These are phyloP conservation scores for Serendipita sp. DNA, from an alignment of 768 basidiomycete species.

Conservation along the genomic window DNA sequence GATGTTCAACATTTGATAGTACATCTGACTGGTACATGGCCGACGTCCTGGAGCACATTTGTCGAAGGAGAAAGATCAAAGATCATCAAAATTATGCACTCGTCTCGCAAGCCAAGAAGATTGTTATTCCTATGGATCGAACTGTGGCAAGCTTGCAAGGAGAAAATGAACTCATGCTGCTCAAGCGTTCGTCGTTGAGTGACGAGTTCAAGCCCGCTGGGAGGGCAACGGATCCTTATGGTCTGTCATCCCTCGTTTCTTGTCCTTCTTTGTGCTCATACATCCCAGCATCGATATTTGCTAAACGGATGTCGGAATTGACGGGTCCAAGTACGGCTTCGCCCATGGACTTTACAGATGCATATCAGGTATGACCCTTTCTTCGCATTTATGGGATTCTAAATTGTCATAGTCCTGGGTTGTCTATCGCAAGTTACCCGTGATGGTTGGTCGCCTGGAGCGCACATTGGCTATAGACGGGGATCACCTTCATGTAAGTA, in stretches of 20 bases:
- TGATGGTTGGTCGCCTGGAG: slow-evolving; percentile 81
- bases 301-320: slow-evolving; percentile 65
- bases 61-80: slow-evolving; percentile 46
- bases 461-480: slow-evolving; percentile 88
- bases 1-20: slow-evolving; percentile 21
- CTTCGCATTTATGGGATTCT: background rate
- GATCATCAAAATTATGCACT: slow-evolving; percentile 74
- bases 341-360: slow-evolving; percentile 62
- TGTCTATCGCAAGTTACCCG: slow-evolving; percentile 87
- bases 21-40: slow-evolving; percentile 94
- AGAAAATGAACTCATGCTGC: slow-evolving; percentile 64
- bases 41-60: slow-evolving; percentile 78
- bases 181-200: slow-evolving; percentile 58
- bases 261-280: background rate
- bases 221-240: slow-evolving; percentile 82
- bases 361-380: slow-evolving; percentile 53
- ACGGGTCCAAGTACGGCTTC: slow-evolving; percentile 26
- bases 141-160: slow-evolving; percentile 94
- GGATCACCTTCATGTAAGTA: slow-evolving; percentile 70
- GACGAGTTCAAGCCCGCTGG: slow-evolving; percentile 42
- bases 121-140: slow-evolving; percentile 79
- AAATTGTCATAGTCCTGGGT: slow-evolving; percentile 13
- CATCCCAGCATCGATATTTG: slow-evolving; percentile 62
- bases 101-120: slow-evolving; percentile 41
- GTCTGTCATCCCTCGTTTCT: slow-evolving; percentile 25